phyloP scores from a whole-genome alignment of 1,139 yeast species.

The Geotrichum phurueaensis region DNA sequence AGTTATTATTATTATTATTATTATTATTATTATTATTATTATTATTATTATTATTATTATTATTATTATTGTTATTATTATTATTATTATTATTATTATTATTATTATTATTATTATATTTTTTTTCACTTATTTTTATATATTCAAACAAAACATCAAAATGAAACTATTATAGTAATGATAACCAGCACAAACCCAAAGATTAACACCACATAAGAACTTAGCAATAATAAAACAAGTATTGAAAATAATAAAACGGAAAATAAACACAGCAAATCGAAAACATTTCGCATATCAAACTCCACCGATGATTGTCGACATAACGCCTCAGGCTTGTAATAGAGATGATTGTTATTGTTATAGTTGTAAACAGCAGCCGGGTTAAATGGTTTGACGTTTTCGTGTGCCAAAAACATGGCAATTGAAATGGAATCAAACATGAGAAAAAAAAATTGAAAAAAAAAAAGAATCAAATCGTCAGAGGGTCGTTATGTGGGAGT shows the following conservation, averaged over 20 bases:
- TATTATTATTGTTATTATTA: background rate
- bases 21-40: no score
- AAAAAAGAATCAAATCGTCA: background rate
- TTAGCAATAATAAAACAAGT: background rate
- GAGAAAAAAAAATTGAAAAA: background rate
- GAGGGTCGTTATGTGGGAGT: background rate
- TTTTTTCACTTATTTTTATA: no score
- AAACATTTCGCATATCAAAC: background rate
- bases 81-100: background rate
- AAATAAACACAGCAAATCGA: background rate
- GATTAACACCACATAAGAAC: background rate
- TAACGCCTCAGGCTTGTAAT: background rate
- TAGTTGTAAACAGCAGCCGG: background rate
- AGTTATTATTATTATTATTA: no score
- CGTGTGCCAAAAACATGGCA: background rate
- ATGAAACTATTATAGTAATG: background rate
- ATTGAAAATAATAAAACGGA: constrained; percentile 1
- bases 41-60: no score
- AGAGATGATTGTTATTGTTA: background rate
- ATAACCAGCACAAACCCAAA: background rate
- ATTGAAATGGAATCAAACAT: background rate
- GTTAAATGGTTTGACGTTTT: background rate
- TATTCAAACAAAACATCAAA: background rate
- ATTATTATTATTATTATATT: background rate
- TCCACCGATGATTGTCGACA: background rate